Evolutionary conservation across 345 rosid genomes (phyloP), one percentile per base, ranked within the genome.

Genomic region (Bruguiera gymnorhiza): DNA sequence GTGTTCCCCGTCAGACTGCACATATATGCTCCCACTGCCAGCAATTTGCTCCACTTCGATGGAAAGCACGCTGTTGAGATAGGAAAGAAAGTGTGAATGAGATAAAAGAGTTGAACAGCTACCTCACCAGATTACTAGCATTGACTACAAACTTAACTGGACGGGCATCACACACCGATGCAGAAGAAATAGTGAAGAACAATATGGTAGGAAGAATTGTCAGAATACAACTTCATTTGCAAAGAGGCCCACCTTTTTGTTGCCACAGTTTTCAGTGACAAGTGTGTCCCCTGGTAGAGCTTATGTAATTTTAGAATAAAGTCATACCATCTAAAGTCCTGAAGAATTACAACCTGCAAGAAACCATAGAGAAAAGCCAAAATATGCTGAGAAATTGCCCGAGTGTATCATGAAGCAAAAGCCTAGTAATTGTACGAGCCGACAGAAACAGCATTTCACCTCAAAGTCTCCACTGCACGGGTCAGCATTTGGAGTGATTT

Each of bases 1-100:
- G 78, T 87, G 79, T 65, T 95, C 98, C 56, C 99, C 99, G 70
- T 95, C 99, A 24, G 98, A 95, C 72, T 95, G 99, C 63, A 95
- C 86, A 67, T 73, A 95, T 70, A 92, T 83, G 73, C 71, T 72
- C 59, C 84, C 85, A 53, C 81, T 67, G 27, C 85, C 85, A 32
- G 91, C 78, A 58, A 89, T 74, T 69, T 89, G 88, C 69, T 88
- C 86, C 63, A 95, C 88, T 83, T 92, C 94, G 29, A 95, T 85
- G 7, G 96, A 85, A 62, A 68, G 76, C 53, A 81, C 92, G 23
- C 99, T 95, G 87, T 56, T 56, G 76, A 67, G 63, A 67, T 32
- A 53, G 62, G 23, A 70, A 52, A 11, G 51, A 11, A 66, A 32
- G 19, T 13, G 31, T 32, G 39, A 62, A 67, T 6, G 11, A 13